Percentiles rank a stretch among this genome's conserved stretches.
Conservation (phyloP, 768 basidiomycete genomes). For the Phylloporus sp. region DNA sequence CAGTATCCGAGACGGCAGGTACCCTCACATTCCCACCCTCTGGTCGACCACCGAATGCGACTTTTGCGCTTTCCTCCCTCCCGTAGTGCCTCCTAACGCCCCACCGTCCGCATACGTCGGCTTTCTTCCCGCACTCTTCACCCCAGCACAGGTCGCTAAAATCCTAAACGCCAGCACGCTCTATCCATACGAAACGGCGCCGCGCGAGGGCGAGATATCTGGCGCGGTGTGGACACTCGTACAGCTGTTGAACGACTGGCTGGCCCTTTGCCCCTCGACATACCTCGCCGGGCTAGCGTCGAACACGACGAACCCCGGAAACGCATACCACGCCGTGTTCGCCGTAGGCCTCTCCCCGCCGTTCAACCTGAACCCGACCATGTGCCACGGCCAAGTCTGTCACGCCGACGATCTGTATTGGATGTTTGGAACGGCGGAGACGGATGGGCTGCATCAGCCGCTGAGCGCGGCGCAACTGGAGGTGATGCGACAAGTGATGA, state of each 20-base stretch:
- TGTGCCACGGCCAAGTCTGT: constrained; percentile 15
- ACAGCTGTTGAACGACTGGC: constrained; percentile 13
- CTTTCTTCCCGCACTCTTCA: constrained; percentile 4
- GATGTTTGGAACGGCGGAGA: constrained; percentile 18
- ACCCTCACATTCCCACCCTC: constrained; percentile 13
- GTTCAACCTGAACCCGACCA: constrained; percentile 10
- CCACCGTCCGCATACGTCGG: constrained; percentile 8
- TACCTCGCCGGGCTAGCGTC: constrained; percentile 14
- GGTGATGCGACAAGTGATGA: constrained; percentile 6
- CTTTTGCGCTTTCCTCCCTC: constrained; percentile 16
- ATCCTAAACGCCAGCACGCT: constrained; percentile 12
- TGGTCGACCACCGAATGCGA: constrained; percentile 19
- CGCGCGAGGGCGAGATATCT: constrained; percentile 4
- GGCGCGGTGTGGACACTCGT: constrained; percentile 11
- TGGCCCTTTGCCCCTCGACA: constrained; percentile 8
- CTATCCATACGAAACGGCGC: constrained; percentile 17
- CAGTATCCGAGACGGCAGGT: constrained; percentile 14
- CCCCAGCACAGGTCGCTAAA: constrained; percentile 1
- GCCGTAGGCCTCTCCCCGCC: constrained; percentile 6
- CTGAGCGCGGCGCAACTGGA: constrained; percentile 2
- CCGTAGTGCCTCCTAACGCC: constrained; percentile 9
- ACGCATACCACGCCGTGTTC: constrained; percentile 14
- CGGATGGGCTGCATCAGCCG: constrained; percentile 15
- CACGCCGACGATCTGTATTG: constrained; percentile 21
- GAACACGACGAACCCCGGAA: constrained; percentile 15